These are phyloP conservation scores for Heterobasidion parviporum DNA, from an alignment of 1,284 basidiomycete species.

Conservation along the genomic window DNA sequence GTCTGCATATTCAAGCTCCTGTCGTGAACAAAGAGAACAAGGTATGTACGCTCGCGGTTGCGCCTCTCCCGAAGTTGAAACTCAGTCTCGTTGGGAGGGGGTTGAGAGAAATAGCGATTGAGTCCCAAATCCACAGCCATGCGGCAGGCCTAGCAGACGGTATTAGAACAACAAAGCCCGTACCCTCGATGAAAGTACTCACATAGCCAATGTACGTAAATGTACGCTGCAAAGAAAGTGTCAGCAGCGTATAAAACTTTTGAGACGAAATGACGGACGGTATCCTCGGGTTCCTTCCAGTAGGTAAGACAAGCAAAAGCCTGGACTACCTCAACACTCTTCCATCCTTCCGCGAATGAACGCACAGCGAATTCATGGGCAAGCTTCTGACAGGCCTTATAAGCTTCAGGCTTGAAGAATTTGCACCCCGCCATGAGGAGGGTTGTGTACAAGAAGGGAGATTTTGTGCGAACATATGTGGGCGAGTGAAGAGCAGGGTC, in stretches of 20 bases:
- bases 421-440: constrained; percentile 80
- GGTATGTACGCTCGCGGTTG: constrained; percentile 75
- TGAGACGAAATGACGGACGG: constrained; percentile 31
- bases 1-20: constrained; percentile 77
- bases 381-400: constrained; percentile 57
- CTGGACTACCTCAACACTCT: constrained; percentile 75
- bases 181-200: constrained; percentile 18
- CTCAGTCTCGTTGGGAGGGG: constrained; percentile 50
- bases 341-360: constrained; percentile 69
- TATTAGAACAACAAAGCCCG: constrained; percentile 7
- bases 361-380: constrained; percentile 65
- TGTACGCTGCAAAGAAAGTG: constrained; percentile 42
- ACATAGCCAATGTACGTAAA: constrained; percentile 83
- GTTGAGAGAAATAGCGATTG: constrained; percentile 53
- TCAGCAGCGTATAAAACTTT: constrained; percentile 1
- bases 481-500: constrained; percentile 72
- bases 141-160: constrained; percentile 55
- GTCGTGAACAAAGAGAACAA: constrained; percentile 78
- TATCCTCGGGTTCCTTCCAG: constrained; percentile 81
- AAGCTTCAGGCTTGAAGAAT: constrained; percentile 69
- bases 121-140: constrained; percentile 78
- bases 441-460: constrained; percentile 74
- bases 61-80: constrained; percentile 63
- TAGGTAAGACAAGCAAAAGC: constrained; percentile 80
- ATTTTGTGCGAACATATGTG: constrained; percentile 63